These are phyloP conservation scores for Colletotrichum sp. DNA, from an alignment of 2,329 filamentous ascomycete genomes.

Conservation along the genomic window DNA sequence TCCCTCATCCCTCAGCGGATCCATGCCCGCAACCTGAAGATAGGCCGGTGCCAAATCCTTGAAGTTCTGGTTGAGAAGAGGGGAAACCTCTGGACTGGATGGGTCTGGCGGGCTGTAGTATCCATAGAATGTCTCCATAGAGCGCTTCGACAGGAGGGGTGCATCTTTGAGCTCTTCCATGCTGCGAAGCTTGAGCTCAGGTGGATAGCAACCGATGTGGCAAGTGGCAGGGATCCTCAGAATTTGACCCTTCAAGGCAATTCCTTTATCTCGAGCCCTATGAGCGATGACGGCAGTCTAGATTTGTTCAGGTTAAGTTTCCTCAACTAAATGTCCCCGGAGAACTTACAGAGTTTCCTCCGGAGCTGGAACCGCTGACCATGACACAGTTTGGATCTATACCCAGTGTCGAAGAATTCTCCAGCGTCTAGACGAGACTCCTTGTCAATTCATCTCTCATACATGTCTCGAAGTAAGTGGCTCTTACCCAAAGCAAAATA, in stretches of 20 bases:
- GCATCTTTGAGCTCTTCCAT: neutral
- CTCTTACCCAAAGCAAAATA: neutral
- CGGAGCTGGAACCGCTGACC: neutral
- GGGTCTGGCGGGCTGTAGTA: neutral
- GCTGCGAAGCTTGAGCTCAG: neutral
- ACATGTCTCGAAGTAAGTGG: neutral
- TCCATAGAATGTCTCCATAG: neutral
- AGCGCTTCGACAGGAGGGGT: neutral
- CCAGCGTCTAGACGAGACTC: fast-evolving
- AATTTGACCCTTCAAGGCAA: neutral
- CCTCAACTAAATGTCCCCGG: fast-evolving
- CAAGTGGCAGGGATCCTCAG: neutral
- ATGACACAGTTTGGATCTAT: neutral
- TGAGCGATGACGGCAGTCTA: neutral
- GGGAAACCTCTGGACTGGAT: neutral
- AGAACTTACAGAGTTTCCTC: neutral
- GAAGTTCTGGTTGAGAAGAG: neutral
- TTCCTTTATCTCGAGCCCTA: neutral
- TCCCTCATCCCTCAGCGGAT: neutral
- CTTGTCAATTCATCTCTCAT: neutral
- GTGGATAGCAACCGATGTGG: neutral
- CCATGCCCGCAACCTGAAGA: neutral
- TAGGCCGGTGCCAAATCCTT: neutral
- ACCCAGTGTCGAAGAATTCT: neutral
- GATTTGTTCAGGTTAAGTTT: fast-evolving